A percentile compares a stretch with the other conserved stretches of the same genome.
Conservation (phyloP, 208 protist genomes). For the Leptomonas seymouri region DNA sequence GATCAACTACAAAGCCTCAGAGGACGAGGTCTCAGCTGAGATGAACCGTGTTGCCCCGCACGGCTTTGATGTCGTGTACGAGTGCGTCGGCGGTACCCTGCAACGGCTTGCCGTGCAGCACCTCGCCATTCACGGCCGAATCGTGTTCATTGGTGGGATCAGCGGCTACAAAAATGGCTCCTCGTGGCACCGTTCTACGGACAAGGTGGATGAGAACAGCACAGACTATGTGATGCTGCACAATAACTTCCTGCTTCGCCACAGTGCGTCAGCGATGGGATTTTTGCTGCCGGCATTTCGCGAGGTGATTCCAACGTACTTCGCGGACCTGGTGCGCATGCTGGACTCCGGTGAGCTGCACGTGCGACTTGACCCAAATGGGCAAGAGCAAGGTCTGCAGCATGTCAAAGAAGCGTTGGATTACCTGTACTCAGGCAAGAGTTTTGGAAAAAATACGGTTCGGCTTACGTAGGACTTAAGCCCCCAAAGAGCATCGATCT, state of each 20-base stretch:
- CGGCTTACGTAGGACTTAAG: no score
- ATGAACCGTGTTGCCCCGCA: conserved; percentile 35
- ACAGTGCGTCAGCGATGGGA: conserved; percentile 33
- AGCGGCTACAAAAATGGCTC: conserved; percentile 39
- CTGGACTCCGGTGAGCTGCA: conserved; percentile 21
- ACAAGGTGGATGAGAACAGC: conserved; percentile 7
- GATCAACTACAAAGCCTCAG: conserved; percentile 50
- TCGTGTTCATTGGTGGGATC: conserved; percentile 56
- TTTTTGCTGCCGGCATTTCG: conserved; percentile 39
- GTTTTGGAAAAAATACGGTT: conserved; percentile 34
- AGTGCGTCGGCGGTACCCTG: conserved; percentile 51
- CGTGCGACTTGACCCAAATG: conserved; percentile 24
- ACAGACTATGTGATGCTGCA: conserved; percentile 15
- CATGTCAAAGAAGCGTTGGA: conserved; percentile 37
- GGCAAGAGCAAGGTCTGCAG: conserved; percentile 23
- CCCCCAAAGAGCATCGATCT: no score
- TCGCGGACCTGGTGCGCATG: conserved; percentile 26
- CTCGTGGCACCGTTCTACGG: conserved; percentile 19
- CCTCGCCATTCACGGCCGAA: conserved; percentile 35
- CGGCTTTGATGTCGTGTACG: conserved; percentile 61
- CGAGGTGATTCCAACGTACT: conserved; percentile 31
- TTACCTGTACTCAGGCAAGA: conserved; percentile 41
- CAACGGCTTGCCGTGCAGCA: conserved; percentile 33
- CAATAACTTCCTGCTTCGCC: conserved; percentile 16
- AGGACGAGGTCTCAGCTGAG: conserved; percentile 32